Conservation (phyloP, 805 yeast genomes). For the Candida silvicultrix region DNA sequence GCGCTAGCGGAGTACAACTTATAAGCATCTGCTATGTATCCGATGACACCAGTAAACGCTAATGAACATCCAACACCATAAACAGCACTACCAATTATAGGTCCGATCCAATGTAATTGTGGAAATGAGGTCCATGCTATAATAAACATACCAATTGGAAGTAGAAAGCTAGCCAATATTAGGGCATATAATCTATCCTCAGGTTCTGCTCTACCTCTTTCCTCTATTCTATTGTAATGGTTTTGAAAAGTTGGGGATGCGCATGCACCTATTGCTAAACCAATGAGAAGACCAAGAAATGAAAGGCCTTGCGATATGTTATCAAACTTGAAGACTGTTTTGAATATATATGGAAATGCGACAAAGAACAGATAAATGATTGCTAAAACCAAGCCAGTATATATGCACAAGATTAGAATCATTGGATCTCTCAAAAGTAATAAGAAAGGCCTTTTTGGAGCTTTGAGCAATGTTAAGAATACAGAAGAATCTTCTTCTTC, state of each 20-base stretch:
- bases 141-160: slow-evolving; percentile 67
- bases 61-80: slow-evolving; percentile 66
- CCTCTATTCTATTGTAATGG: slow-evolving; percentile 32
- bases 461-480: slow-evolving; percentile 33
- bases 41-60: slow-evolving; percentile 59
- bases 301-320: slow-evolving; percentile 56
- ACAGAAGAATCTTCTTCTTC: too few relatives aligned
- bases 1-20: slow-evolving; percentile 48
- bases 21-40: slow-evolving; percentile 62
- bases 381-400: slow-evolving; percentile 52
- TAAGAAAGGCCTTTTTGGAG: slow-evolving; percentile 47
- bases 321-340: slow-evolving; percentile 42
- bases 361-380: slow-evolving; percentile 60
- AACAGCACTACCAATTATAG: slow-evolving; percentile 65
- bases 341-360: slow-evolving; percentile 57
- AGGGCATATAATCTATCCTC: slow-evolving; percentile 56
- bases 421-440: slow-evolving; percentile 47
- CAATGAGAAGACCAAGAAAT: slow-evolving; percentile 52
- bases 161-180: slow-evolving; percentile 54
- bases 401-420: slow-evolving; percentile 46
- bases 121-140: slow-evolving; percentile 65
- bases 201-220: slow-evolving; percentile 45
- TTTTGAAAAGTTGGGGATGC: slow-evolving; percentile 38
- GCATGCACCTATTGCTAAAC: slow-evolving; percentile 40
- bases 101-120: slow-evolving; percentile 66